A percentile compares a stretch with the other conserved stretches of the same genome.
Conservation (phyloP, 169 alveolate species). For the Amoebophrya sp. region DNA sequence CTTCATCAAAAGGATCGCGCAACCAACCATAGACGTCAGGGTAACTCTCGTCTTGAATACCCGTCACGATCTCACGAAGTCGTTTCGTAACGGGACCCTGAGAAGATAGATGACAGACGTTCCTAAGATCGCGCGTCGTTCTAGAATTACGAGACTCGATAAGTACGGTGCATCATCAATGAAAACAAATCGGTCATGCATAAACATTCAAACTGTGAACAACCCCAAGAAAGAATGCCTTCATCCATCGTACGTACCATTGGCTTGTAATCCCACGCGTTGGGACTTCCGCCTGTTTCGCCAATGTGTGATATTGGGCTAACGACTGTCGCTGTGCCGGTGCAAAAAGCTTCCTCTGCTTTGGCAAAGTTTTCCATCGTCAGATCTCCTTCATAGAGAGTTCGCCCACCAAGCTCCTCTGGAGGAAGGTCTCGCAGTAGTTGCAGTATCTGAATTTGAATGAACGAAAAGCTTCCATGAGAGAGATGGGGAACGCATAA, state of each 20-base stretch:
- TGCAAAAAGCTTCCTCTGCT: neutral
- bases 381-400: neutral
- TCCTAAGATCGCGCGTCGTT: neutral
- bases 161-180: neutral
- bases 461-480: too few species aligned
- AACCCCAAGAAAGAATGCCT: too few species aligned
- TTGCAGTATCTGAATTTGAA: neutral
- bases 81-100: neutral
- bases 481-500: too few species aligned
- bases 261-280: neutral
- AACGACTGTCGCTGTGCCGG: neutral
- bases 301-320: neutral
- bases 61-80: neutral
- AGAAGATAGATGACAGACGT: neutral
- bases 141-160: neutral
- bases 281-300: neutral
- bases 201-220: too few species aligned
- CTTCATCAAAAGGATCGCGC: neutral
- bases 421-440: neutral
- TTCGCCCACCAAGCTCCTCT: neutral
- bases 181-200: too few species aligned
- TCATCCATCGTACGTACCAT: neutral
- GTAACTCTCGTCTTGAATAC: neutral
- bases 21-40: neutral
- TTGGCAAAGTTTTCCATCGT: neutral